Base-by-base conservation (phyloP, 2,329 filamentous ascomycete genomes). In the Trichoderma guizhouense region DNA sequence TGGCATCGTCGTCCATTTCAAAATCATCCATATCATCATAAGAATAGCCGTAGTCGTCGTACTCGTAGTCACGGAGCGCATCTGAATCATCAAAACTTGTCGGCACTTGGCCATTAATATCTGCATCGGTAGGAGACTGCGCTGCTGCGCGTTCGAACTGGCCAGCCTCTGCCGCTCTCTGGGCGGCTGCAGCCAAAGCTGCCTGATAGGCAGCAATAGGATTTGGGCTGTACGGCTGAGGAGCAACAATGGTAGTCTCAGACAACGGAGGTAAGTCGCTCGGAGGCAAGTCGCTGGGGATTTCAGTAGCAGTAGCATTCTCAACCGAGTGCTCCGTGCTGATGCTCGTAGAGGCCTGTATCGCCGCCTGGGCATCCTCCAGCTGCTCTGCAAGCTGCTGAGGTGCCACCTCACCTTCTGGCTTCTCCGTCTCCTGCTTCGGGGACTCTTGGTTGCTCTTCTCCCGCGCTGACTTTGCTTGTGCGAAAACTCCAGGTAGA, bases 1-100 rank as follows among this genome's bases (percentile, higher is more conserved):
- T 96, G 36, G 91, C 90, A 76, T 98, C 95, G 75, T 98, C 94
- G 72, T 93, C 93, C 65, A 93, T 86, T 58, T 91, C 89, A 72
- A 89, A 88, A 74, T 91, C 88, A 72, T 91, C 89, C 75, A 87
- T 78, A 74, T 95, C 91, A 72, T 90, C 89, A 67, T 91, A 88
- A 82, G 78, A 75, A 68, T 83, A 82, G 51, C 79, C 80, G 71
- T 90, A 88, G 65, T 91, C 86, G 73, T 88, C 86, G 70, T 88
- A 88, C 63, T 89, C 84, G 63, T 76, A 72, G 67, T 71, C 26
- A 55, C 47, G 34, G 30, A 63, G 47, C 43, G 28, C 64, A 14
- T 72, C 64, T 21, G 28, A 32, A n/a, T 43, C 63, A 2, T 57
- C 39, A 21, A 61, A 24, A n/a, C 36, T 43, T 36, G 55, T 14